Base-by-base conservation (phyloP, 768 basidiomycete genomes). In the Naematelia encephala region DNA sequence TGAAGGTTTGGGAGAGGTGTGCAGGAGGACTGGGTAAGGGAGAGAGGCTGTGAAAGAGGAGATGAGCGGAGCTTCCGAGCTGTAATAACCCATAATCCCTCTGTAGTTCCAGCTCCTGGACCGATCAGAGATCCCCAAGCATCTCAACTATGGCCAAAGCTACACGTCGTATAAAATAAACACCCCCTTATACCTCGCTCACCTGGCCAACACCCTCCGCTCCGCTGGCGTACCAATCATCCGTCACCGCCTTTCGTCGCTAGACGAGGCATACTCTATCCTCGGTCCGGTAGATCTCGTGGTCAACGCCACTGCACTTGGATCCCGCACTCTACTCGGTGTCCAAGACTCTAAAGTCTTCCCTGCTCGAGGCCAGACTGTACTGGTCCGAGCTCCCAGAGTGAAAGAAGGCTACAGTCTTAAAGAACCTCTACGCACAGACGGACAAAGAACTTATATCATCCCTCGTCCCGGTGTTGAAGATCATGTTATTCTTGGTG, bases 291-390 rank as follows among this genome's bases (percentile, higher is more conserved):
- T 72, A 10, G 39, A 79, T 28, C 67, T 82, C 23, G 76, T 86
- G n/a, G 75, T 87, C 56, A 87, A 86, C 57, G 84, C 84, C 2
- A 81, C 83, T 0, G 81, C 81, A 8, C 79, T 86, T 2, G 85
- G 84, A 1, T 84, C 91, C 5, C 81, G 84, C 44, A 85, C 84
- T 25, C 81, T 94, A 44, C 84, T 89, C 14, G 91, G 91, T 3
- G 84, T 94, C 1, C 85, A 91, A 67, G 92, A 97, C 74, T 80
- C 81, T 59, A 10, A 27, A 4, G 78, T 90, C 22, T 84, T 84
- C 70, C 91, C 91, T 1, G 82, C 91, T 62, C 82, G 89, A 46
- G 92, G 91, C 3, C 91, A 96, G 77, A 87, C 89, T 0, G 85
- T 92, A 13, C 75, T 91, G 14, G 80, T 93, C 23, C 76, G 83